These are phyloP conservation scores for Candida sojae DNA, from an alignment of 1,139 yeast genomes.

Conservation along the genomic window DNA sequence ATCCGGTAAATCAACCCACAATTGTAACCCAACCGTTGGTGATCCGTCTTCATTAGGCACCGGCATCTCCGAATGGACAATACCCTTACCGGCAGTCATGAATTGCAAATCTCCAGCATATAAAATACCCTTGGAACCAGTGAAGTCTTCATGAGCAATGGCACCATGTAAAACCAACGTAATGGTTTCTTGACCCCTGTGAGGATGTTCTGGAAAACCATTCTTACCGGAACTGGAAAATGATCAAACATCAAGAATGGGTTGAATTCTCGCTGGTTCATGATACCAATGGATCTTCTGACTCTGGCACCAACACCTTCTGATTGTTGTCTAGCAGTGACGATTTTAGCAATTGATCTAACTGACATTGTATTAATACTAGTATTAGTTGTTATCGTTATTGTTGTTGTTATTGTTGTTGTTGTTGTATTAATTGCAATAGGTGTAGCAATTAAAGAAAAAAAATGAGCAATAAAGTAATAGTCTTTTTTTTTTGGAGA, in stretches of 20 bases:
- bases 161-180: constrained; percentile 74
- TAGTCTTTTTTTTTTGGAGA: too few relatives aligned
- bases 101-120: constrained; percentile 88
- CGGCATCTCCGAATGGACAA: constrained; percentile 87
- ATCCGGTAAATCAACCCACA: constrained; percentile 90
- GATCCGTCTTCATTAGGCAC: constrained; percentile 58
- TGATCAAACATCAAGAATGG: constrained; percentile 89
- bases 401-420: background rate
- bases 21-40: constrained; percentile 71
- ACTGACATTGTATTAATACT: constrained; percentile 3
- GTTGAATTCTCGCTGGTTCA: constrained; percentile 66
- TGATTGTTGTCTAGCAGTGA: constrained; percentile 70
- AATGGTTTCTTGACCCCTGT: constrained; percentile 87
- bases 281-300: constrained; percentile 76
- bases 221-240: constrained; percentile 50
- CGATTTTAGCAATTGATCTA: constrained; percentile 60
- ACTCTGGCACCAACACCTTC: constrained; percentile 94
- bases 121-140: constrained; percentile 77
- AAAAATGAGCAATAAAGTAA: too few relatives aligned
- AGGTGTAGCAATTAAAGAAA: too few relatives aligned
- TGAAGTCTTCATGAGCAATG: constrained; percentile 89
- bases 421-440: background rate
- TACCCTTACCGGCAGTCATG: constrained; percentile 93
- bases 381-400: background rate
- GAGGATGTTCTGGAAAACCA: constrained; percentile 94